Evolutionary conservation across 164 flowering plant species (phyloP), one percentile per base, ranked within the genome.

Genomic region (Euptelea pleiosperma): DNA sequence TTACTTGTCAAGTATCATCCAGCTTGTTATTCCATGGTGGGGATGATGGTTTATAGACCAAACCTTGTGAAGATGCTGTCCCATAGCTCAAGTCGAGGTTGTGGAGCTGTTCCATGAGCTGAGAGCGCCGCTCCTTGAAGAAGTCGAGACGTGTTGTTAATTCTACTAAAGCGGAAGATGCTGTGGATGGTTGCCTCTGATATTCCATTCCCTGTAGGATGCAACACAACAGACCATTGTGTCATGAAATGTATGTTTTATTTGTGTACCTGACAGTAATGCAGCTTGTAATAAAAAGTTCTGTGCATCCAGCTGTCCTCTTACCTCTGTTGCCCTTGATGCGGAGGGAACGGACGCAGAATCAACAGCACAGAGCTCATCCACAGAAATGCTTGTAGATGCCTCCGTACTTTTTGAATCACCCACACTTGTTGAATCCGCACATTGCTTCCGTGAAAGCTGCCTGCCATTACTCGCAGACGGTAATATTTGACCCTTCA

Each of bases 101-200:
- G 73, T 93, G 95, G 26, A 93, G 92, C 68, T 93, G 99, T 62
- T 93, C 97, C 89, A 90, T 93, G 41, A 93, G 87, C 67, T 93
- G 99, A 30, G 96, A 84, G 26, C 99, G 85, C 39, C 97, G 68
- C 63, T 93, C 99, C 85, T 90, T 93, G 78, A 93, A 93, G 75
- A 90, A 93, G 75, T 93, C 96, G 1, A 93, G 95, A 4, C 99
- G 90, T 12, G 95, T 79, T 28, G 99, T 93, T 50, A 93, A 73
- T 65, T 93, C 97, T 45, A 86, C 87, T 73, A 93, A 66, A 22
- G 98, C 77, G 1, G 98, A 86, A 7, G 96, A 83, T 21, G 87
- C 86, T 29, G 74, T 71, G 1, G 85, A 67, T 50, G 87, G 86
- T 51, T 84, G 86, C 58, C 89, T 77, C 40, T 77, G 77, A 70